These are phyloP conservation scores for Sarcodon aspratus DNA, from an alignment of 768 basidiomycete species.

Conservation along the genomic window DNA sequence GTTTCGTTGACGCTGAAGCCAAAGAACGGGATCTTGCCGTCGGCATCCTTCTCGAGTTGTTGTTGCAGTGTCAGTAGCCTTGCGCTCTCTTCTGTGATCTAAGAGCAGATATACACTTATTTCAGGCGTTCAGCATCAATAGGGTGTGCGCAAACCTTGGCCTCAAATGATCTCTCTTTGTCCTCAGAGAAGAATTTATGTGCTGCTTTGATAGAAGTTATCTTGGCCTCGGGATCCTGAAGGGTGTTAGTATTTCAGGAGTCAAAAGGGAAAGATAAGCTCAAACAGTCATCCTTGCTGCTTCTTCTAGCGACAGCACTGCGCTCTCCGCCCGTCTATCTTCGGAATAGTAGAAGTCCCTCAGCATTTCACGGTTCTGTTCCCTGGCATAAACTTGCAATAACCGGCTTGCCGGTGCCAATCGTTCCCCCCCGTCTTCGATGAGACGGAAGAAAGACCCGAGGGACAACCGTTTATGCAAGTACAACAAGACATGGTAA, in stretches of 20 bases:
- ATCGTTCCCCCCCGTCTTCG: constrained; percentile 74
- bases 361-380: constrained; percentile 82
- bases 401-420: constrained; percentile 66
- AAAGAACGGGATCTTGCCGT: constrained; percentile 70
- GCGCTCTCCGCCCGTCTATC: constrained; percentile 92
- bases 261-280: background rate
- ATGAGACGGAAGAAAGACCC: constrained; percentile 92
- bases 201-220: constrained; percentile 66
- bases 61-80: constrained; percentile 76
- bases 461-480: constrained; percentile 72
- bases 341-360: constrained; percentile 97
- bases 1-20: constrained; percentile 84
- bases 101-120: background rate
- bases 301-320: constrained; percentile 78
- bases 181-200: constrained; percentile 94
- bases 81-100: constrained; percentile 89
- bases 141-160: constrained; percentile 47
- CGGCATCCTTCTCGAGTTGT: constrained; percentile 76
- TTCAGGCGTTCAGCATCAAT: background rate
- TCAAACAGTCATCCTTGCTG: constrained; percentile 40
- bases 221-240: constrained; percentile 64
- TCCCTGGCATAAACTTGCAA: constrained; percentile 87
- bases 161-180: constrained; percentile 84
- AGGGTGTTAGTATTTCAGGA: background rate
- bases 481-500: constrained; percentile 84